Evolutionary conservation across 176 grass and related monocot genomes (phyloP).

Genomic region (Triticum monococcum): DNA sequence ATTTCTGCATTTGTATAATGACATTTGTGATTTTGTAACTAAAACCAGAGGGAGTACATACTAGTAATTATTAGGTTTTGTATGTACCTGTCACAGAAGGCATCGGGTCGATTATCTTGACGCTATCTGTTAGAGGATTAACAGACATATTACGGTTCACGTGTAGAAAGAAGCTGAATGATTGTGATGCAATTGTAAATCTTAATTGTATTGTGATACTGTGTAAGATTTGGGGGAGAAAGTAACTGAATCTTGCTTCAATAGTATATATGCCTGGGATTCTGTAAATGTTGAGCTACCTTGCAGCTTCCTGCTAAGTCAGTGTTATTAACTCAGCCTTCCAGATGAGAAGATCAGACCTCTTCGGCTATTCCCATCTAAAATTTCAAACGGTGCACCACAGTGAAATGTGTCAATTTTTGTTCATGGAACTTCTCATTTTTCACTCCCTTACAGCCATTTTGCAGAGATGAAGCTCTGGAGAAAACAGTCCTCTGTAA

Average conservation of each 20-base stretch:
- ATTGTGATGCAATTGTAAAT: slow-evolving; percentile 21
- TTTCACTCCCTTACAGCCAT: not conserved
- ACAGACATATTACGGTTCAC: slow-evolving; percentile 36
- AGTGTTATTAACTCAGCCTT: not conserved
- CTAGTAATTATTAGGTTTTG: no score
- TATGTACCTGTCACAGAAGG: slow-evolving; percentile 55
- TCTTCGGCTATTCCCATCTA: no score
- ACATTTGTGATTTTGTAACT: no score
- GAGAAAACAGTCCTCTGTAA: not conserved
- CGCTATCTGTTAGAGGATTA: slow-evolving; percentile 81
- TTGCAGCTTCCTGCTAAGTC: not conserved
- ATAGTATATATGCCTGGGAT: not conserved
- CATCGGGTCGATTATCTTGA: slow-evolving; percentile 75
- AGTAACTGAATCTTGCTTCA: slow-evolving; percentile 9
- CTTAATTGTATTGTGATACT: not conserved
- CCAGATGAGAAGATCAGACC: not conserved
- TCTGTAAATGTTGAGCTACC: not conserved
- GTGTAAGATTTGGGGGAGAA: not conserved
- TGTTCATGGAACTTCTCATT: not conserved
- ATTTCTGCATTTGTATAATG: no score
- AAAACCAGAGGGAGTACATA: no score
- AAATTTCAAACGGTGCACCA: not conserved
- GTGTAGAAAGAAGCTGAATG: slow-evolving; percentile 26
- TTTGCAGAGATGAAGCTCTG: not conserved
- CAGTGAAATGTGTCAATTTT: no score